Base-by-base conservation (phyloP, 345 rosid genomes). In the Mallotus nudiflorus region DNA sequence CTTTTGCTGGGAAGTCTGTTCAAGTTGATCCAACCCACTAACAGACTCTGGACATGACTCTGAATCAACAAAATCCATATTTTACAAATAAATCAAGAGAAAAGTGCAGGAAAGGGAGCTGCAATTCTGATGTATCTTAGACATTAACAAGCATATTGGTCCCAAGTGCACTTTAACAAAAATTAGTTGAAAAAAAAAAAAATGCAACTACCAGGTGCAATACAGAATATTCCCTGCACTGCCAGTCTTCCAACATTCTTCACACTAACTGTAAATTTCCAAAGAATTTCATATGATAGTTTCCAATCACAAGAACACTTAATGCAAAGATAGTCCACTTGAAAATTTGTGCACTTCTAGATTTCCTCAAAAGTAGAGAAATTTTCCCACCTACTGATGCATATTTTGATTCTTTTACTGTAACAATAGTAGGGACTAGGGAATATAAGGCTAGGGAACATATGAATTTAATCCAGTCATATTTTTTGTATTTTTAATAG, bases 1-100 rank as follows among this genome's bases (percentile, higher is more conserved):
- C 56, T 71, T 77, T 31, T 54, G 51, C 53, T 60, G 69, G 57
- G 80, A 71, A 27, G 42, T 52, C 24, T 54, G 65, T 8, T 71
- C 67, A 20, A 60, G 57, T 31, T 51, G 72, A 77, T 62, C 65
- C 72, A 71, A 33, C 25, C 65, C 67, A 48, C 69, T 54, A 16
- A 33, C 56, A 51, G 80, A 77, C 51, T 66, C 80, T 77, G 72
- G 24, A 46, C 40, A 27, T 3, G 20, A 33, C 16, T 25, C 50
- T 33, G 24, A 19, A 59, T 45, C 25, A 60, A 55, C 8, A 66
- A 58, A 6, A 4, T 33, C 13, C 14, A 37, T 9, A 45, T n/a
- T 62, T 14, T 27, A 62, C 14, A 52, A 20, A 66, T 52, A 35
- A 35, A n/a, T 22, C 56, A 48, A 39, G 24, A 33, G 13, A 6